Conservation (phyloP, 2,329 filamentous ascomycete genomes). For the Colletotrichum sp. region DNA sequence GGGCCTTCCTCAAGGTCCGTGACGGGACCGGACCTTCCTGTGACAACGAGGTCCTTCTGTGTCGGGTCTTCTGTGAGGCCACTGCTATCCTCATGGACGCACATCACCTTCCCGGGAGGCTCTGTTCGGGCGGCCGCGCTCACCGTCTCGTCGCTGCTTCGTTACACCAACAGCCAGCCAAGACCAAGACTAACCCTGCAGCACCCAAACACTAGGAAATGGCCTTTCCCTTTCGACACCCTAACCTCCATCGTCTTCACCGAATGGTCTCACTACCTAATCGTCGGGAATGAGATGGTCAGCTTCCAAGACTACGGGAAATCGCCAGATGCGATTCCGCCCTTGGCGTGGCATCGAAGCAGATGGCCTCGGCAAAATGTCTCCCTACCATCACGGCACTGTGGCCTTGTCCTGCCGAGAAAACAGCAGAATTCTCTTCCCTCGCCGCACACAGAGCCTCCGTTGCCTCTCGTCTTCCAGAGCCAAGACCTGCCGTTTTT, state of each 20-base stretch:
- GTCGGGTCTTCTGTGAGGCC: not conserved
- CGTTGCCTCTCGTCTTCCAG: not conserved
- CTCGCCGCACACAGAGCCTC: not conserved
- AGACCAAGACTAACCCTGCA: not conserved
- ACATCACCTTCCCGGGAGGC: not conserved
- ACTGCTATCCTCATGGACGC: not conserved
- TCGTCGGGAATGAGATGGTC: not conserved
- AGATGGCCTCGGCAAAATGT: not conserved
- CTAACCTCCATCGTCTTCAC: not conserved
- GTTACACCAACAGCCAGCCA: not conserved
- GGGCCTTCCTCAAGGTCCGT: not conserved
- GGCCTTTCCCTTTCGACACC: not conserved
- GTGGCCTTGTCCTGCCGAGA: not conserved
- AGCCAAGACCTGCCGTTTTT: not conserved
- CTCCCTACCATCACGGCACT: constrained; percentile 10
- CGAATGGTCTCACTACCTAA: not conserved
- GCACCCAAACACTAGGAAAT: not conserved
- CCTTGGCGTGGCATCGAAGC: not conserved
- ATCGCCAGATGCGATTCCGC: not conserved
- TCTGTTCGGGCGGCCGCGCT: not conserved
- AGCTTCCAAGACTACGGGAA: not conserved
- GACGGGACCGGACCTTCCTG: not conserved
- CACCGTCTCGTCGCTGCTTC: not conserved
- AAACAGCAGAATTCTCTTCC: not conserved
- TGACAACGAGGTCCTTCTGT: not conserved